phyloP scores from a whole-genome alignment of 805 yeast genomes.

The Schwanniomyces yamadae region DNA sequence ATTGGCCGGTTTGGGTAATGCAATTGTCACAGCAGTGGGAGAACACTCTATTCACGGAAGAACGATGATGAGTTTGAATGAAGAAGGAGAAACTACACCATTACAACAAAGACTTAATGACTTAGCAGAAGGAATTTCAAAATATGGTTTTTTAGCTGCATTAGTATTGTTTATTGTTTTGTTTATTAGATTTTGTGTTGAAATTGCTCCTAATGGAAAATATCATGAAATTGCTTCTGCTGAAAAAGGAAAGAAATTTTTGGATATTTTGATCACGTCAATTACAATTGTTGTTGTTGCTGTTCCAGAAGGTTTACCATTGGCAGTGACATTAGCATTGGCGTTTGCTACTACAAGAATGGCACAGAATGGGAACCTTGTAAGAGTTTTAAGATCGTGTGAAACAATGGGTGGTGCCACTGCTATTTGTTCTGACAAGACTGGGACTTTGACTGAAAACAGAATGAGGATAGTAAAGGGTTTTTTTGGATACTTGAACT shows the following conservation, averaged over 20 bases:
- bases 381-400: conserved; percentile 89
- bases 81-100: conserved; percentile 84
- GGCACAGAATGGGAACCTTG: conserved; percentile 95
- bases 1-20: conserved; percentile 81
- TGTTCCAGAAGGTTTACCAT: conserved; percentile 98
- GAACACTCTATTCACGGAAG: conserved; percentile 85
- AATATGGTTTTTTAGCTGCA: conserved; percentile 87
- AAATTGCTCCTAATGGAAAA: conserved; percentile 52
- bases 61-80: conserved; percentile 77
- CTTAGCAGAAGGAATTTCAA: conserved; percentile 93
- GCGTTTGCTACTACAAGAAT: conserved; percentile 98
- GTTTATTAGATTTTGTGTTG: conserved; percentile 69
- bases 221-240: conserved; percentile 52
- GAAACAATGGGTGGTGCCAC: conserved; percentile 99
- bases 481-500: conserved; percentile 53
- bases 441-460: conserved; percentile 95
- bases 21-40: conserved; percentile 89
- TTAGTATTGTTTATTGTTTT: conserved; percentile 75
- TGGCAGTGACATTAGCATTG: conserved; percentile 93
- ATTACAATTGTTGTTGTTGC: conserved; percentile 95
- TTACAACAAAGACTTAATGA: conserved; percentile 76
- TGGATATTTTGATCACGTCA: conserved; percentile 85
- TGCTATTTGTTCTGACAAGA: conserved; percentile 94
- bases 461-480: conserved; percentile 88
- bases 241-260: conserved; percentile 77